These are phyloP conservation scores for Agrocybe praecox DNA, from an alignment of 768 basidiomycete genomes.

Conservation along the genomic window DNA sequence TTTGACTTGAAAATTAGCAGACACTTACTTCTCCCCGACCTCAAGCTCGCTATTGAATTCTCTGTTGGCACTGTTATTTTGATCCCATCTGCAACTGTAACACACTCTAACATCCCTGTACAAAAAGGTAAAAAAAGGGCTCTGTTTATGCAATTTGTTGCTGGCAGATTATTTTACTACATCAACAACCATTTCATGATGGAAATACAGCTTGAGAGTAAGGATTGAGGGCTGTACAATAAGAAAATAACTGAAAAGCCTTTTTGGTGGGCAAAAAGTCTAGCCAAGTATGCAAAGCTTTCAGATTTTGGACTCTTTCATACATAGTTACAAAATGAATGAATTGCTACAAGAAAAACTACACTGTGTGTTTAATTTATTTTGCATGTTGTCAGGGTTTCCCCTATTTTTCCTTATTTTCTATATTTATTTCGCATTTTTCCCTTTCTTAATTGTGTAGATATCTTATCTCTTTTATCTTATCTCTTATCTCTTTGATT, in stretches of 20 bases:
- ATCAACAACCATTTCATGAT: conserved; percentile 10
- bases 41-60: background rate
- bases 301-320: no score
- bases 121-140: conserved; percentile 10
- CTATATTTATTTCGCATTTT: no score
- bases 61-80: background rate
- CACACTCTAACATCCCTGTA: conserved; percentile 8
- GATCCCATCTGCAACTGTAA: background rate
- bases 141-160: conserved; percentile 22
- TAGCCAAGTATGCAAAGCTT: no score
- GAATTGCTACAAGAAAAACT: no score
- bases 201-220: background rate
- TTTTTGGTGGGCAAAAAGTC: no score
- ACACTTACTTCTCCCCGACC: background rate
- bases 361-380: no score
- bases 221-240: background rate
- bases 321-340: no score
- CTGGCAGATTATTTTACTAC: conserved; percentile 21
- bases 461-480: no score
- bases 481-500: no score
- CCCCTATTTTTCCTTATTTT: no score
- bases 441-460: no score
- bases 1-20: conserved; percentile 12
- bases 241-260: background rate
- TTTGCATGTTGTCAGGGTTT: no score